phyloP scores from a whole-genome alignment of 352 stramenopile genomes.

The Phytophthora macrochlamydospora region DNA sequence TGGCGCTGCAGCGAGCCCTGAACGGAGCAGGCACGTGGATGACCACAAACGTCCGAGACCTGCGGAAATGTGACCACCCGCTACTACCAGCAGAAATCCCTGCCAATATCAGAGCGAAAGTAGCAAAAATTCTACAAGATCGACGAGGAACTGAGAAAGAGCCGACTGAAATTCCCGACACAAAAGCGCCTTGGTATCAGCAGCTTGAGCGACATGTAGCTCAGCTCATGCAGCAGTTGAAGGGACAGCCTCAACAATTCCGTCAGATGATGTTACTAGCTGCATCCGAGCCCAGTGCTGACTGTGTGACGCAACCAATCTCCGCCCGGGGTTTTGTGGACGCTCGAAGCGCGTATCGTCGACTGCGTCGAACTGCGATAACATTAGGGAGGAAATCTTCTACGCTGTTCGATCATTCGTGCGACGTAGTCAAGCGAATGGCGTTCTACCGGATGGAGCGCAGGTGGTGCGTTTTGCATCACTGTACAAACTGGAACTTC shows the following conservation, averaged over 20 bases:
- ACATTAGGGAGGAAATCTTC: slow-evolving; percentile 55
- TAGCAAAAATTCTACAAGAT: slow-evolving; percentile 26
- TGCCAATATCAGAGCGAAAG: slow-evolving; percentile 23
- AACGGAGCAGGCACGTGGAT: slow-evolving; percentile 16
- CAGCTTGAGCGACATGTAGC: slow-evolving; percentile 53
- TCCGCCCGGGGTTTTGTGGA: slow-evolving; percentile 14
- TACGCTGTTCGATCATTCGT: slow-evolving; percentile 44
- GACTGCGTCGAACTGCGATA: slow-evolving; percentile 39
- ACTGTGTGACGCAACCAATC: slow-evolving; percentile 9
- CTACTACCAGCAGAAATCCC: slow-evolving; percentile 28
- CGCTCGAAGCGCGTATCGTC: slow-evolving; percentile 39
- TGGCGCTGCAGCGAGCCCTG: slow-evolving; percentile 25
- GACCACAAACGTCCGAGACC: slow-evolving; percentile 22
- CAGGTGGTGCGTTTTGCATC: slow-evolving; percentile 59
- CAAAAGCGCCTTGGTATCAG: slow-evolving; percentile 40
- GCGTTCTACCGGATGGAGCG: slow-evolving; percentile 45
- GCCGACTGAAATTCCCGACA: slow-evolving; percentile 8
- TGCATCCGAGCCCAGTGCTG: slow-evolving; percentile 17
- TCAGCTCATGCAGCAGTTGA: slow-evolving; percentile 51
- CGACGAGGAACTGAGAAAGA: slow-evolving; percentile 17
- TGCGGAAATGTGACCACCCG: slow-evolving; percentile 34
- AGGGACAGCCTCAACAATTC: slow-evolving; percentile 38
- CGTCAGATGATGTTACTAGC: slow-evolving; percentile 41
- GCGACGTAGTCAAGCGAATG: slow-evolving; percentile 45
- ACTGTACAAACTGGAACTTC: slow-evolving; percentile 66